Evolutionary conservation across 345 rosid genomes (phyloP).

Genomic region (Pugionium cornutum): DNA sequence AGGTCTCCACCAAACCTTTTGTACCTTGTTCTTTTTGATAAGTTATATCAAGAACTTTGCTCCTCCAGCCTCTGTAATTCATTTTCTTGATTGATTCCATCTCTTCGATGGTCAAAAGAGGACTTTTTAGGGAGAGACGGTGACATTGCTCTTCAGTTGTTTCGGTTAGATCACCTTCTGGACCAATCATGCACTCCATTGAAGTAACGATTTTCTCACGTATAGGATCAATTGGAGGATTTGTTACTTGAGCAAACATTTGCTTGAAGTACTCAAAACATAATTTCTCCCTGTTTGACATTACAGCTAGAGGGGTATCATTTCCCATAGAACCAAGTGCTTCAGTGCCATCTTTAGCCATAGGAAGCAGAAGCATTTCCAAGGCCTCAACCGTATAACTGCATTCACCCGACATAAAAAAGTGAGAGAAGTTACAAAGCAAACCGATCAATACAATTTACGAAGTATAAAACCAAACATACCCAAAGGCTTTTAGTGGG

Average conservation of each 20-base stretch:
- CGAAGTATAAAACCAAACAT: slow-evolving; percentile 28
- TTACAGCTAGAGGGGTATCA: slow-evolving; percentile 95
- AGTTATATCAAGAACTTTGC: slow-evolving; percentile 89
- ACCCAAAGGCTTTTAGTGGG: slow-evolving; percentile 98
- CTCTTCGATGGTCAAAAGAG: slow-evolving; percentile 76
- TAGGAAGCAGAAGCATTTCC: slow-evolving; percentile 98
- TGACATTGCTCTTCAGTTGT: slow-evolving; percentile 96
- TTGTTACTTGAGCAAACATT: slow-evolving; percentile 99
- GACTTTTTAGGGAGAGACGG: slow-evolving; percentile 87
- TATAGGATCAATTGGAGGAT: slow-evolving; percentile 98
- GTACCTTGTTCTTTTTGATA: slow-evolving; percentile 74
- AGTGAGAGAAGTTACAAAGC: slow-evolving; percentile 15
- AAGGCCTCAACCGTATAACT: slow-evolving; percentile 97
- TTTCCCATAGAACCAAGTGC: slow-evolving; percentile 99
- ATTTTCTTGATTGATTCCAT: slow-evolving; percentile 89
- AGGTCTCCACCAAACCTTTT: slow-evolving; percentile 87
- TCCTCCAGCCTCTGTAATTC: slow-evolving; percentile 88
- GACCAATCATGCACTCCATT: slow-evolving; percentile 99
- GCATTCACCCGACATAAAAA: slow-evolving; percentile 33
- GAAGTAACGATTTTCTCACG: slow-evolving; percentile 99
- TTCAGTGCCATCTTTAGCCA: slow-evolving; percentile 96
- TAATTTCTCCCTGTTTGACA: slow-evolving; percentile 90
- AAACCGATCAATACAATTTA: background rate
- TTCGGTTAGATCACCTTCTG: slow-evolving; percentile 99
- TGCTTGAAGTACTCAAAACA: slow-evolving; percentile 97